Base-by-base conservation (phyloP, 2,329 filamentous ascomycete species). In the Fusarium luffae region DNA sequence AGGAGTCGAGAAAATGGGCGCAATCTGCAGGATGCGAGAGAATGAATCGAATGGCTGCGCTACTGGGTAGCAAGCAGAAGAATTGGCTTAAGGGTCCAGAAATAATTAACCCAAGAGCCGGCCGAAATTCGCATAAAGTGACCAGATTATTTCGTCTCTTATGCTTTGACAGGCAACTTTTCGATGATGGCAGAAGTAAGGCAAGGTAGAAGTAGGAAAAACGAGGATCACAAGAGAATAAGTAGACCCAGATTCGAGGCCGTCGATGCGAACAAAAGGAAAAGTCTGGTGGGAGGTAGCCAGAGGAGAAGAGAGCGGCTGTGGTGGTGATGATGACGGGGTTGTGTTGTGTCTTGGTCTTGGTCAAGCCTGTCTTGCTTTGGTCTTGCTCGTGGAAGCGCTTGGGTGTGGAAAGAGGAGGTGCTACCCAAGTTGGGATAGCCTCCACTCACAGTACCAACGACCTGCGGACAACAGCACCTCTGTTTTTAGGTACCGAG, bases 401-500 rank as follows among this genome's bases (percentile, higher is more conserved):
- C 68, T 66, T 60, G 63, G 58, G 64, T 55, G 54, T 64, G 67
- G 64, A 56, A 65, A 68, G 60, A 71, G 68, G 68, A 71, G 68
- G 65, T 71, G 59, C 68, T 62, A 69, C 59, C 64, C 49, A 62
- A 64, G 54, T 69, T 69, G 50, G 66, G 65, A 69, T 58, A 69
- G 55, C 55, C 44, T 71, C 68, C 50, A 66, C 63, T 42, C 54
- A 41, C 18, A 44, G 47, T 50, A 51, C 50, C 46, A 44, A 56
- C 62, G 46, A 61, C 61, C 40, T 64, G 51, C 64, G 43, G 44
- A 44, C 46, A 61, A 43, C 34, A 56, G 64, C 30, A 65, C 44
- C 32, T 54, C 34, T 25, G 19, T 10, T 6, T 27, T 14, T 21
- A 71, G 48, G 68, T 70, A 70, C 12, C 19, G 3, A 25, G 52